Evolutionary conservation across 495 filamentous ascomycete genomes (phyloP), one percentile per base, ranked within the genome.

Genomic region (Penicillium parvum): DNA sequence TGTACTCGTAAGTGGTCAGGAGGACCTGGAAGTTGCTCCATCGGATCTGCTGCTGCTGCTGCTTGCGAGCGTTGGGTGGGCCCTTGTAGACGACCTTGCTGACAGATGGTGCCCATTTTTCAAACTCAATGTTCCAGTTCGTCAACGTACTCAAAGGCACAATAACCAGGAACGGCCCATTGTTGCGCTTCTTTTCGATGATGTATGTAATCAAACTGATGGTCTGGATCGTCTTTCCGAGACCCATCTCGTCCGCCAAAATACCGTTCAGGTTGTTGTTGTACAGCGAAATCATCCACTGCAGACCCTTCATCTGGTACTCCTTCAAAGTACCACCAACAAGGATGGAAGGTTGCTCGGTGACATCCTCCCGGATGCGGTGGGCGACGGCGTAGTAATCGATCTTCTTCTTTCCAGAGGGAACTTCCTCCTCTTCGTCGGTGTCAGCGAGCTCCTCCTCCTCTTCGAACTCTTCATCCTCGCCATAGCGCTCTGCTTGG

Each of bases 251-350:
- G 53, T 98, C 92, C 37, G 92, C 92, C 47, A 98, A 72, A 50
- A 98, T 97, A 77, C 92, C 92, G 63, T 97, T 97, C 46, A 98
- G 78, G 64, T 96, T 97, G 76, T 98, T 98, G 80, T 97, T 97
- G 71, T 97, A 98, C 16, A 98, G 77, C 10, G 92, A 98, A 40
- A 97, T 80, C 92, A 98, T 97, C 92, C 92, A 98, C 63, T 98
- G 92, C 46, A 98, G 65, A 69, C 92, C 92, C 78, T 95, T 96
- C 63, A 98, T 30, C 68, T 98, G 92, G 67, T 98, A 98, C 60
- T 98, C 92, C 65, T 98, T 98, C 33, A 98, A 73, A 3, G 75
- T 84, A 55, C 92, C 92, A 49, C 92, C 92, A 45, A 95, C 85
- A 39, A 98, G 78, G 28, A 95, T 92, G 12, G 50, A 55, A 6